Evolutionary conservation across 257 asterid species (phyloP).

Genomic region (Misopates orontium): DNA sequence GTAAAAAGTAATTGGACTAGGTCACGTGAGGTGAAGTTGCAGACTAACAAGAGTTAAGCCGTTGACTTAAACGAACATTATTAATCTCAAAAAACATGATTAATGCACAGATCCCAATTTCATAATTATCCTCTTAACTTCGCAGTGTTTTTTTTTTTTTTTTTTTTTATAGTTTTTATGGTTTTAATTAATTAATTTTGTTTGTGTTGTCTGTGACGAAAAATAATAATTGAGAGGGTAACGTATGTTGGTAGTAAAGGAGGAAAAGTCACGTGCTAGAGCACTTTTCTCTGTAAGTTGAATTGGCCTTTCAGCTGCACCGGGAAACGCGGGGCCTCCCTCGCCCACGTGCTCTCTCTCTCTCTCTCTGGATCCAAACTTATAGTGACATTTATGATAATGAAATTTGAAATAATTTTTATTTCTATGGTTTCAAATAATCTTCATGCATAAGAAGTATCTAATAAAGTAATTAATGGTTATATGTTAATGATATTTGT

Average conservation of each 20-base stretch:
- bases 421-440: too few species aligned
- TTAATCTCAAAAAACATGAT: conserved; percentile 36
- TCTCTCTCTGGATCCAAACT: neutral
- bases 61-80: conserved; percentile 36
- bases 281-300: conserved; percentile 30
- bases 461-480: too few species aligned
- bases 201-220: neutral
- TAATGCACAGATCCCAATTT: conserved; percentile 55
- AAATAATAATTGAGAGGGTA: neutral
- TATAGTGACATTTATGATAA: too few species aligned
- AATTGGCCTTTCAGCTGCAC: conserved; percentile 36
- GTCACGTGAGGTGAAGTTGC: conserved; percentile 40
- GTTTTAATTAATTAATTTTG: too few species aligned
- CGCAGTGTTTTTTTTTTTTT: too few species aligned
- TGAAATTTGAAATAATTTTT: too few species aligned
- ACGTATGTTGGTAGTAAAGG: conserved; percentile 42
- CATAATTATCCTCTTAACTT: conserved; percentile 11
- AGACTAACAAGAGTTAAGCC: conserved; percentile 11
- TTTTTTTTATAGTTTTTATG: too few species aligned
- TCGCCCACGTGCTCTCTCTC: conserved; percentile 39
- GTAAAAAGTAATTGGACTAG: too few species aligned
- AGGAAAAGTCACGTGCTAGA: conserved; percentile 59
- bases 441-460: too few species aligned
- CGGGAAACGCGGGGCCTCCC: conserved; percentile 78
- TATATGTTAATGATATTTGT: too few species aligned